Percentiles rank a stretch among this genome's conserved stretches.
Conservation (phyloP, 768 basidiomycete species). For the Terana coerulea region DNA sequence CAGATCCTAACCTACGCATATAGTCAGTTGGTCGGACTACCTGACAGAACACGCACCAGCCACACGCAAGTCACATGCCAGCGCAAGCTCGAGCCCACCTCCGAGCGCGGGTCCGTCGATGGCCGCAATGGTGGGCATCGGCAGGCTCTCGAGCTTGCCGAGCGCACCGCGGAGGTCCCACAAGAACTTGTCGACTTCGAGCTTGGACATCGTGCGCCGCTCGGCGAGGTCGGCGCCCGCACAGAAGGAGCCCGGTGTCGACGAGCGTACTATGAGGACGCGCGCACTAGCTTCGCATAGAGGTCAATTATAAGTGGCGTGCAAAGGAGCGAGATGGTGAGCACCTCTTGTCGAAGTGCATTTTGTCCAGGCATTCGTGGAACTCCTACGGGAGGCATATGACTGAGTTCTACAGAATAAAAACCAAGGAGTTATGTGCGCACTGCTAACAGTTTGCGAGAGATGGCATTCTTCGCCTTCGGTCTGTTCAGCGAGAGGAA, state of each 20-base stretch:
- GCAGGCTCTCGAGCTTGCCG: constrained; percentile 71
- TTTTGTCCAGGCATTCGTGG: constrained; percentile 59
- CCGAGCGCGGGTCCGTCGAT: constrained; percentile 93
- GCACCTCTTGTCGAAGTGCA: constrained; percentile 66
- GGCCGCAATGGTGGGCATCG: constrained; percentile 87
- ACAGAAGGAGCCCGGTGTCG: constrained; percentile 78
- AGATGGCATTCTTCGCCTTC: constrained; percentile 85
- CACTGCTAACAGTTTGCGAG: constrained; percentile 65
- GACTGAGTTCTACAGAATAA: background rate
- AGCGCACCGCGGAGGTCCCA: constrained; percentile 66
- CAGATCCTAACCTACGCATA: background rate
- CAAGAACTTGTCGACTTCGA: constrained; percentile 76
- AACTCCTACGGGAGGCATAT: constrained; percentile 50
- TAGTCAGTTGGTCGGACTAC: background rate
- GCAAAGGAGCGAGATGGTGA: constrained; percentile 12
- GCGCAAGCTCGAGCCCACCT: constrained; percentile 84
- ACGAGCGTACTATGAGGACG: constrained; percentile 79
- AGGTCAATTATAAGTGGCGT: background rate
- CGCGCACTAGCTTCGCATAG: constrained; percentile 48
- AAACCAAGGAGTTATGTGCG: constrained; percentile 15
- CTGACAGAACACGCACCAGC: constrained; percentile 53
- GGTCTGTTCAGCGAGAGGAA: constrained; percentile 80
- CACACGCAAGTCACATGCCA: constrained; percentile 88
- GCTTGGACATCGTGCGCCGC: constrained; percentile 74
- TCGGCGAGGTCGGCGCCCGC: constrained; percentile 90